Percentiles rank a stretch among this genome's conserved stretches.
Evolutionary conservation across 2,329 filamentous ascomycete species (phyloP).

Genomic region (Colletotrichum lentis): DNA sequence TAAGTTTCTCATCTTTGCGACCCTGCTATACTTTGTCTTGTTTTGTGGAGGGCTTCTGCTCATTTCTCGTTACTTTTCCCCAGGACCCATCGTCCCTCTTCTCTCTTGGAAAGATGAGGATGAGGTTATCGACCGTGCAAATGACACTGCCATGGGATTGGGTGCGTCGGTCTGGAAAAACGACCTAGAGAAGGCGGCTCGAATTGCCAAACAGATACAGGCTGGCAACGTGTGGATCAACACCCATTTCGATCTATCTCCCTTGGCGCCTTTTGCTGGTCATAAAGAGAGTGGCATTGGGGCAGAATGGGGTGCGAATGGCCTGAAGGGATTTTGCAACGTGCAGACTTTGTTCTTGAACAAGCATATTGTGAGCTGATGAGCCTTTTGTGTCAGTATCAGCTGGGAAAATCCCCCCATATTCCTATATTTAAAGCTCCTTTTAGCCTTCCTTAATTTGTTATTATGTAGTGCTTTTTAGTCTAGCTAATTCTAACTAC

Average conservation of each 20-base stretch:
- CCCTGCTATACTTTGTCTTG: no score
- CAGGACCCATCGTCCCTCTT: slow-evolving; percentile 69
- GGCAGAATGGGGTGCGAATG: slow-evolving; percentile 51
- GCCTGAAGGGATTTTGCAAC: slow-evolving; percentile 49
- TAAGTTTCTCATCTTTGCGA: not conserved
- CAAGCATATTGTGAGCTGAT: slow-evolving; percentile 19
- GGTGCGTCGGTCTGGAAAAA: slow-evolving; percentile 66
- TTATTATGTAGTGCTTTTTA: no score
- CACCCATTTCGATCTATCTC: slow-evolving; percentile 57
- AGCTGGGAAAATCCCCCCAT: no score
- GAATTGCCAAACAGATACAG: slow-evolving; percentile 62
- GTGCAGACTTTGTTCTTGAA: slow-evolving; percentile 42
- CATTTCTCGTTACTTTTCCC: not conserved
- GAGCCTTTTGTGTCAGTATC: no score
- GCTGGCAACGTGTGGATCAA: slow-evolving; percentile 60
- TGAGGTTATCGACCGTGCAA: slow-evolving; percentile 65
- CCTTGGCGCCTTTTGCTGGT: slow-evolving; percentile 51
- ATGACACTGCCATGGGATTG: slow-evolving; percentile 61
- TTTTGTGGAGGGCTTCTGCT: not conserved
- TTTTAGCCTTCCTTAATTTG: no score
- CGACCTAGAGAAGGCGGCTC: slow-evolving; percentile 60
- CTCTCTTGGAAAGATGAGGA: slow-evolving; percentile 68
- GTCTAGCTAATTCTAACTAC: no score
- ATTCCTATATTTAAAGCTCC: no score
- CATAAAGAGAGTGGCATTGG: slow-evolving; percentile 56